phyloP scores from a whole-genome alignment of 2,329 filamentous ascomycete genomes.

The Ophiosphaerella korrae region DNA sequence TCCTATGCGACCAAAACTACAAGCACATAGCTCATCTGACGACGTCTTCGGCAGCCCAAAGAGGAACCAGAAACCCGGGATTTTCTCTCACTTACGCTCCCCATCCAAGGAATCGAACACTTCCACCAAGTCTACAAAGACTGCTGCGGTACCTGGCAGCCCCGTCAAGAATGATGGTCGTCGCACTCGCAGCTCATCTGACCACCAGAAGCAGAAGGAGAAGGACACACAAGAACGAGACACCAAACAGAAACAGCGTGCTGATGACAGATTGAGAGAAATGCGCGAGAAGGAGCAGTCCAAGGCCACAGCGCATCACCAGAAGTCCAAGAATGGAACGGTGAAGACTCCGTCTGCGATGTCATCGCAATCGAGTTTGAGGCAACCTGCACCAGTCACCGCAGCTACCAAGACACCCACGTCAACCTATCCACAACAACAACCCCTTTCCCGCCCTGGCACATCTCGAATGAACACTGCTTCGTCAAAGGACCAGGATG shows the following conservation, averaged over 20 bases:
- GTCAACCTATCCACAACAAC: conserved; percentile 31
- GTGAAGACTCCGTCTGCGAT: conserved; percentile 58
- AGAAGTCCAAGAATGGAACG: conserved; percentile 43
- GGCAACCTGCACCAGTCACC: conserved; percentile 21
- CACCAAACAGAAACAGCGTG: conserved; percentile 64
- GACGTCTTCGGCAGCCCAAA: conserved; percentile 43
- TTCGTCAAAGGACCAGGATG: conserved; percentile 40
- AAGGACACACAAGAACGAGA: conserved; percentile 66
- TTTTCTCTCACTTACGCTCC: conserved; percentile 44
- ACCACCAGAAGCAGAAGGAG: conserved; percentile 63
- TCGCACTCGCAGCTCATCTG: conserved; percentile 64
- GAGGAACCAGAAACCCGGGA: conserved; percentile 34
- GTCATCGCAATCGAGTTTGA: conserved; percentile 40
- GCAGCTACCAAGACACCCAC: conserved; percentile 57
- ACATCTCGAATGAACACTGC: conserved; percentile 34
- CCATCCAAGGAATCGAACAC: conserved; percentile 44
- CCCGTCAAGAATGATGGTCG: conserved; percentile 47
- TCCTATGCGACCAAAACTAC: conserved; percentile 33
- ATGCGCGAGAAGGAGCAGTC: conserved; percentile 72
- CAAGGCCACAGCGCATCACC: conserved; percentile 60
- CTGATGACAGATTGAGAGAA: conserved; percentile 69
- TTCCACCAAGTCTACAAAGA: conserved; percentile 33
- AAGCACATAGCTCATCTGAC: conserved; percentile 34
- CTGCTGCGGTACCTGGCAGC: conserved; percentile 31
- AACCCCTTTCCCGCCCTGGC: conserved; percentile 36